Conservation (phyloP, 495 filamentous ascomycete species). For the Penicillium argentinense region DNA sequence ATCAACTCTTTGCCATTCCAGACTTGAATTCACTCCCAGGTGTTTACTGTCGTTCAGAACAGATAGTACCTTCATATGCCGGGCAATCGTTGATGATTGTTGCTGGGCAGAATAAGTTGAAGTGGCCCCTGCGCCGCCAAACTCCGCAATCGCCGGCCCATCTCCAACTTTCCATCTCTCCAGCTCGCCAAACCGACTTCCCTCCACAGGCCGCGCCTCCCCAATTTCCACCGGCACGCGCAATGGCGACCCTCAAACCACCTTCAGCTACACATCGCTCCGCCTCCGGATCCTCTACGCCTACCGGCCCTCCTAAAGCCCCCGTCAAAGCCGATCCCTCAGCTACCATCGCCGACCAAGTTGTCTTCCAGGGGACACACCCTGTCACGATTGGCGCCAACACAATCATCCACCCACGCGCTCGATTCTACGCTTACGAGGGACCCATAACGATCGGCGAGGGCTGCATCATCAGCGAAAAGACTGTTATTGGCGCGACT, state of each 20-base stretch:
- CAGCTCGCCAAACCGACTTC: too few species aligned
- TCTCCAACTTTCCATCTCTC: slow-evolving; percentile 3
- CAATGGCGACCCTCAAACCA: slow-evolving; percentile 30
- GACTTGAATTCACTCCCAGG: too few species aligned
- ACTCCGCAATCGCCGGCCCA: slow-evolving; percentile 17
- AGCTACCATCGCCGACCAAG: slow-evolving; percentile 74
- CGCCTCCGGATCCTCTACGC: slow-evolving; percentile 23
- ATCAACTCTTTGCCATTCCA: too few species aligned
- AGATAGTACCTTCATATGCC: too few species aligned
- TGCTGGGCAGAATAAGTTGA: too few species aligned
- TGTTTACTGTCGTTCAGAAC: too few species aligned
- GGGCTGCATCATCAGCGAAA: slow-evolving; percentile 75
- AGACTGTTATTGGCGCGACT: slow-evolving; percentile 56
- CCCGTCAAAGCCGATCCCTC: slow-evolving; percentile 68
- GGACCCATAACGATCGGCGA: slow-evolving; percentile 73
- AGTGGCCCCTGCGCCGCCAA: too few species aligned
- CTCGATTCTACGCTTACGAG: slow-evolving; percentile 63
- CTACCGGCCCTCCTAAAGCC: slow-evolving; percentile 40
- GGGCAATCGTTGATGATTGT: too few species aligned
- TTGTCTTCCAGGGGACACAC: slow-evolving; percentile 67
- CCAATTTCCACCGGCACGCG: too few species aligned
- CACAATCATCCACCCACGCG: slow-evolving; percentile 80
- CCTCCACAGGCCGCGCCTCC: too few species aligned
- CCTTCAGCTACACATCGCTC: slow-evolving; percentile 25
- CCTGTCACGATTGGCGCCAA: slow-evolving; percentile 68